These are phyloP conservation scores for Fusarium sp. DNA, from an alignment of 2,329 filamentous ascomycete genomes.

Conservation along the genomic window DNA sequence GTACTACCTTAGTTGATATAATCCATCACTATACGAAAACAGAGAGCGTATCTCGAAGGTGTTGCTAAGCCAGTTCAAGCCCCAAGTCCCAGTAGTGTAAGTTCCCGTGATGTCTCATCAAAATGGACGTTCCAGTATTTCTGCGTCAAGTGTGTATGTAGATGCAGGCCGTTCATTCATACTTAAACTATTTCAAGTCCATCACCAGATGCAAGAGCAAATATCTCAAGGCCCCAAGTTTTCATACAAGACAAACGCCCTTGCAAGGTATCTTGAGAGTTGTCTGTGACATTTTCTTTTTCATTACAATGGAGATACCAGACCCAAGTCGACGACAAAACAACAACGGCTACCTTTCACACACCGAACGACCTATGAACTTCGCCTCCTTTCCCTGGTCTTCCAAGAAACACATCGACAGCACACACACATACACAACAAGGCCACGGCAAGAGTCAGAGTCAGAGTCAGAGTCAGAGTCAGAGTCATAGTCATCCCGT, in stretches of 20 bases:
- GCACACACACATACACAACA: constrained; percentile 32
- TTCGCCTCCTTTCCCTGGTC: constrained; percentile 14
- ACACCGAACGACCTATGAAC: constrained; percentile 34
- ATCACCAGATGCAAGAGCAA: background rate
- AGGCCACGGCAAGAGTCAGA: constrained; percentile 3
- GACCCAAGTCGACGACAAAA: constrained; percentile 34
- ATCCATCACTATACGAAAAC: constrained; percentile 21
- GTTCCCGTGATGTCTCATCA: background rate
- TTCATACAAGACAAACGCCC: constrained; percentile 18
- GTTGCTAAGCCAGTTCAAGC: background rate
- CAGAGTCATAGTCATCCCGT: constrained; percentile 17
- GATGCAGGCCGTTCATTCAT: background rate
- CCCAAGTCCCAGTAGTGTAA: background rate
- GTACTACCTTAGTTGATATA: constrained; percentile 6
- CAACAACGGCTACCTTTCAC: constrained; percentile 40
- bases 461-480: background rate
- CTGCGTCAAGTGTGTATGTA: background rate
- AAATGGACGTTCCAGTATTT: background rate
- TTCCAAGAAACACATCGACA: constrained; percentile 23
- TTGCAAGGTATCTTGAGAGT: constrained; percentile 17
- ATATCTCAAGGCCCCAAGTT: background rate
- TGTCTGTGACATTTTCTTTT: constrained; percentile 35
- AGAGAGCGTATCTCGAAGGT: constrained; percentile 13
- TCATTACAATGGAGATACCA: constrained; percentile 43
- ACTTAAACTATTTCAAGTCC: background rate